phyloP scores from a whole-genome alignment of 306 rosid species.

The Rosa chinensis region DNA sequence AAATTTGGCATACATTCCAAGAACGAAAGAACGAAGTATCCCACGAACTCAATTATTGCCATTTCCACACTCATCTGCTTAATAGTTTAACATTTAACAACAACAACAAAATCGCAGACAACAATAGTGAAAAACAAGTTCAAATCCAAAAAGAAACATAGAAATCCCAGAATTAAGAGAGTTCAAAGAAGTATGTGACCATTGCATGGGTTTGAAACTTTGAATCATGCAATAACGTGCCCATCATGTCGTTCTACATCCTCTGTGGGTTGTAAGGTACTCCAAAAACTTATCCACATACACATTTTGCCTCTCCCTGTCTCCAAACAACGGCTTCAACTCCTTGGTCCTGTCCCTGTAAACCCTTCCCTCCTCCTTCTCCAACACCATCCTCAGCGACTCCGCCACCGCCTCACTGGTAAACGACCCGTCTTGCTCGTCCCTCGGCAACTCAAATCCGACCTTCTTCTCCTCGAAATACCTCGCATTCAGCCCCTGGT shows the following conservation, averaged over 20 bases:
- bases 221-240: background rate
- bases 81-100: no score
- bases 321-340: constrained; percentile 31
- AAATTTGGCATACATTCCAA: no score
- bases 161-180: no score
- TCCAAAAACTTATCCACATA: constrained; percentile 28
- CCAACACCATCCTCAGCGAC: constrained; percentile 29
- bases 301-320: background rate
- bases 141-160: no score
- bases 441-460: constrained; percentile 32
- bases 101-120: no score
- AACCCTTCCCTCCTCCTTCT: constrained; percentile 33
- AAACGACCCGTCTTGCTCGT: constrained; percentile 40
- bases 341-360: constrained; percentile 35
- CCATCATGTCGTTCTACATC: background rate
- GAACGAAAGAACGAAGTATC: no score
- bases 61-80: no score
- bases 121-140: no score
- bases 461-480: constrained; percentile 41
- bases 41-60: no score
- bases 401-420: constrained; percentile 30
- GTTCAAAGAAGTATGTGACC: background rate
- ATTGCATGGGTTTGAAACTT: background rate
- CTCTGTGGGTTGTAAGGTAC: constrained; percentile 5
- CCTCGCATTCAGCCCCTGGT: constrained; percentile 34